Evolutionary conservation across 352 stramenopile genomes (phyloP).

Genomic region (Lagenidium giganteum): DNA sequence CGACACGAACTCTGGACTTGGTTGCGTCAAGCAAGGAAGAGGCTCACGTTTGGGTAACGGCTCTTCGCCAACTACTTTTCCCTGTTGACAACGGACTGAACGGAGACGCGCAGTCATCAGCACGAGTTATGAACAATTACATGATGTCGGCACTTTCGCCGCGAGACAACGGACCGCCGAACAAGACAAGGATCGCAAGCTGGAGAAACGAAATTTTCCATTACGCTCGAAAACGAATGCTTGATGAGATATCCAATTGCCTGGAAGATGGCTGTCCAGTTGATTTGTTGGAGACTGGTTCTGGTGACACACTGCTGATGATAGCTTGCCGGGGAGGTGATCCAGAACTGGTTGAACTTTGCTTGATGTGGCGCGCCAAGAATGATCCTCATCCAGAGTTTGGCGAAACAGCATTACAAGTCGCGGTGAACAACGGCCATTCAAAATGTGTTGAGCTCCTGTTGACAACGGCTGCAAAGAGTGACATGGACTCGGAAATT

Average conservation of each 20-base stretch:
- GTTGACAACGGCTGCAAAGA: slow-evolving; percentile 70
- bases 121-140: slow-evolving; percentile 41
- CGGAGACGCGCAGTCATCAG: slow-evolving; percentile 13
- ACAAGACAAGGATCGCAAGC: slow-evolving; percentile 32
- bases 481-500: slow-evolving; percentile 84
- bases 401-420: slow-evolving; percentile 75
- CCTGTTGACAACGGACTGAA: neutral
- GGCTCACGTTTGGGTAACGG: slow-evolving; percentile 49
- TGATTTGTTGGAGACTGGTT: slow-evolving; percentile 65
- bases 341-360: slow-evolving; percentile 62
- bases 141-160: slow-evolving; percentile 33
- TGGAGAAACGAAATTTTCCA: slow-evolving; percentile 69
- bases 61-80: slow-evolving; percentile 39
- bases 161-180: slow-evolving; percentile 13
- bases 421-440: slow-evolving; percentile 60
- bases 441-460: slow-evolving; percentile 55
- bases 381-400: slow-evolving; percentile 86
- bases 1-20: slow-evolving; percentile 59
- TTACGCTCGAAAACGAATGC: slow-evolving; percentile 30
- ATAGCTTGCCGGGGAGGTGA: slow-evolving; percentile 64
- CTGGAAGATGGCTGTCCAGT: slow-evolving; percentile 68
- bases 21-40: slow-evolving; percentile 79
- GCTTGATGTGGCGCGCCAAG: slow-evolving; percentile 67
- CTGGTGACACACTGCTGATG: slow-evolving; percentile 75
- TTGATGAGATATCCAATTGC: slow-evolving; percentile 36